Evolutionary conservation across 352 stramenopile genomes (phyloP).

Genomic region (Globisporangium carolinianum): DNA sequence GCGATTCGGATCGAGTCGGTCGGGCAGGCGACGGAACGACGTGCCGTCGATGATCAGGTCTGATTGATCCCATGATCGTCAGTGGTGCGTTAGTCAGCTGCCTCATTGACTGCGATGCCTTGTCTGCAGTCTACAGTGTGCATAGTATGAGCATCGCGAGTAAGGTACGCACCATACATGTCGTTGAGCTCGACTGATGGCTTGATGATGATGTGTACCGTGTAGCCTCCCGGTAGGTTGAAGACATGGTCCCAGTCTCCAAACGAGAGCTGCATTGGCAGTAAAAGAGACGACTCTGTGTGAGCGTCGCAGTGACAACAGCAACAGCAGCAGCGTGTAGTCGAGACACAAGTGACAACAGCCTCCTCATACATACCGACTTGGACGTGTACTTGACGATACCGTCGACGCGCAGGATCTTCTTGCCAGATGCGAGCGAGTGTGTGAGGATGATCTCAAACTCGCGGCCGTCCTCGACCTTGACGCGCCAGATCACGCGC

Average conservation of each 20-base stretch:
- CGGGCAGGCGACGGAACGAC: slow-evolving; percentile 70
- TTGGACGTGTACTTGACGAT: slow-evolving; percentile 77
- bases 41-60: slow-evolving; percentile 78
- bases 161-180: slow-evolving; percentile 61
- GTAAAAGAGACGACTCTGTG: no score
- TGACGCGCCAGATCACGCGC: slow-evolving; percentile 74
- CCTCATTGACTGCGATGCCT: no score
- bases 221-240: slow-evolving; percentile 70
- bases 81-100: no score
- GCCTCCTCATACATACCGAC: slow-evolving; percentile 26
- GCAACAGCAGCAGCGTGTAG: no score
- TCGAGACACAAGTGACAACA: no score
- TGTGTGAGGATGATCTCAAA: slow-evolving; percentile 83
- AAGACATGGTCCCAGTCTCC: slow-evolving; percentile 85
- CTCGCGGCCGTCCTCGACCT: slow-evolving; percentile 72
- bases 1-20: slow-evolving; percentile 45
- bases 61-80: slow-evolving; percentile 9
- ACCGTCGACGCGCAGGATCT: slow-evolving; percentile 68
- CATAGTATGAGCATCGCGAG: background rate
- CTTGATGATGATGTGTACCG: slow-evolving; percentile 83
- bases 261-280: slow-evolving; percentile 43
- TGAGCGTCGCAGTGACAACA: no score
- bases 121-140: background rate
- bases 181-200: slow-evolving; percentile 81
- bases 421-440: slow-evolving; percentile 75